Evolutionary conservation across 805 yeast genomes (phyloP).

Genomic region (Maudiozyma turicensis): DNA sequence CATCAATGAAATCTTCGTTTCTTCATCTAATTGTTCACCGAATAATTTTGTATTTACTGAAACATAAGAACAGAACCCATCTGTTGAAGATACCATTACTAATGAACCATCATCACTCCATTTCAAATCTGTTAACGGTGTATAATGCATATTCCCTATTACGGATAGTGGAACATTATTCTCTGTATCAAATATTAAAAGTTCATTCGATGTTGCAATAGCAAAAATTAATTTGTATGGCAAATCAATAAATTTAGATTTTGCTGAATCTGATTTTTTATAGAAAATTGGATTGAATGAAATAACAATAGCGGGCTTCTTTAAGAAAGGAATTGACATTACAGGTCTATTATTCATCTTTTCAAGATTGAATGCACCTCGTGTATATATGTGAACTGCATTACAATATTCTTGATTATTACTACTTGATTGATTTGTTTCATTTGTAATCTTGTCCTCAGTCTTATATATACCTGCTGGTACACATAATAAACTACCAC

Average conservation of each 20-base stretch:
- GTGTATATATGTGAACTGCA: conserved; percentile 70
- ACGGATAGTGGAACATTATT: conserved; percentile 57
- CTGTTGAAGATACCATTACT: conserved; percentile 73
- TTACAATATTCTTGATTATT: conserved; percentile 34
- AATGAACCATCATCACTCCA: conserved; percentile 75
- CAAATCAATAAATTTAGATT: conserved; percentile 36
- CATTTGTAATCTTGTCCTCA: conserved; percentile 7
- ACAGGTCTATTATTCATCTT: conserved; percentile 52
- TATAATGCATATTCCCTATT: conserved; percentile 74
- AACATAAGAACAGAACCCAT: conserved; percentile 79
- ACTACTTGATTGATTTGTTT: conserved; percentile 12
- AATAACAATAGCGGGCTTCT: conserved; percentile 76
- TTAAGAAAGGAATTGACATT: conserved; percentile 68
- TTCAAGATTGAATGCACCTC: conserved; percentile 42
- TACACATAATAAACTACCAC: conserved; percentile 70
- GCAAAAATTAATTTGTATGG: conserved; percentile 84
- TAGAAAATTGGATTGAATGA: conserved; percentile 63
- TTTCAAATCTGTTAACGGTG: conserved; percentile 75
- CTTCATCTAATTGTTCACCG: conserved; percentile 36
- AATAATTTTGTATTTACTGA: conserved; percentile 43
- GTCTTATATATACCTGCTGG: conserved; percentile 60
- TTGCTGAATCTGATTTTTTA: conserved; percentile 19
- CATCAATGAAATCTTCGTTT: conserved; percentile 2
- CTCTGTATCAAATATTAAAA: conserved; percentile 74
- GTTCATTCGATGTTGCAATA: conserved; percentile 83